These are phyloP conservation scores for Aspergillus sparsus DNA, from an alignment of 495 filamentous ascomycete genomes.

Conservation along the genomic window DNA sequence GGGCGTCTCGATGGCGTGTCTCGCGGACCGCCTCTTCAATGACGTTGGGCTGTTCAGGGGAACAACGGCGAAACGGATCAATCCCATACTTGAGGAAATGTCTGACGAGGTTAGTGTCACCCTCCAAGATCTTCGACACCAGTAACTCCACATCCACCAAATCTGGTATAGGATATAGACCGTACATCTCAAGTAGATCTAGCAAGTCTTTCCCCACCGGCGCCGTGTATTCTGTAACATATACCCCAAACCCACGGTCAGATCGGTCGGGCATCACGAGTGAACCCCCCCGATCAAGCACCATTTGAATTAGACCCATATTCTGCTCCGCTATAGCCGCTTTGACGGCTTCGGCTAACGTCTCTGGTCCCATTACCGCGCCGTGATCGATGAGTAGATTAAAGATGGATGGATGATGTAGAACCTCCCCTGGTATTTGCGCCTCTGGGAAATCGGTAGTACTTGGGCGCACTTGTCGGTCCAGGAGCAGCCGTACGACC, in stretches of 20 bases:
- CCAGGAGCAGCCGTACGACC: not conserved
- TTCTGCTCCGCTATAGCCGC: not conserved
- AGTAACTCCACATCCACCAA: not conserved
- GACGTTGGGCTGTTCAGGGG: not conserved
- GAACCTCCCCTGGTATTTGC: not conserved
- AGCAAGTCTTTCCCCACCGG: not conserved
- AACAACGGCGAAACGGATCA: not conserved
- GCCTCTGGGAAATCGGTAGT: not conserved
- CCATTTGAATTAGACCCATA: not conserved
- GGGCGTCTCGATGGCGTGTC: not conserved
- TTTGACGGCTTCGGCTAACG: not conserved
- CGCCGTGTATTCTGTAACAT: not conserved
- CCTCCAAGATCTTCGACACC: not conserved
- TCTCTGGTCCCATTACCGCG: not conserved
- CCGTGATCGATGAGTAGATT: not conserved
- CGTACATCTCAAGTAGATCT: not conserved
- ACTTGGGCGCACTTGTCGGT: not conserved
- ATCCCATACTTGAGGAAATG: not conserved
- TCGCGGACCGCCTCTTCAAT: not conserved
- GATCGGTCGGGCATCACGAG: not conserved
- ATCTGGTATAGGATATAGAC: not conserved
- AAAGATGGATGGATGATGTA: not conserved
- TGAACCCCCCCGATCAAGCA: not conserved
- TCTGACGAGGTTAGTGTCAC: not conserved
- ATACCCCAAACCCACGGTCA: not conserved